Conservation (phyloP, 208 protist genomes). For the Trypanosoma congolense region DNA sequence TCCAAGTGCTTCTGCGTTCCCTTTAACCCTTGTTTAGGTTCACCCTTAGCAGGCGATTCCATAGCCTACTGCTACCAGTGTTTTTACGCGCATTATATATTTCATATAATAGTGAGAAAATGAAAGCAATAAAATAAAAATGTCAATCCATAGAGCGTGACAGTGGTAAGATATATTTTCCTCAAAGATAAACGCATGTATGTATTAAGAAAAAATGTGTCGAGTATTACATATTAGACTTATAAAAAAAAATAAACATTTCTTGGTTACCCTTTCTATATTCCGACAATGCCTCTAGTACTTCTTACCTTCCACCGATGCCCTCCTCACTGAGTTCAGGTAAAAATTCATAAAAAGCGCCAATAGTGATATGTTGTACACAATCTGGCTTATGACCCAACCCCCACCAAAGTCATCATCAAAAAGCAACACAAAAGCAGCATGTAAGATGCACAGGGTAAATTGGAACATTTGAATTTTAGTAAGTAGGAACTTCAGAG, state of each 20-base stretch:
- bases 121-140: conserved; percentile 5
- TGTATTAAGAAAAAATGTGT: too few species aligned
- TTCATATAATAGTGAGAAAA: conserved; percentile 2
- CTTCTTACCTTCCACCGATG: not conserved
- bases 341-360: conserved; percentile 83
- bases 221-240: too few species aligned
- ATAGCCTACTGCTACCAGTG: conserved; percentile 3
- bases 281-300: not conserved
- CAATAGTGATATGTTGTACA: conserved; percentile 83
- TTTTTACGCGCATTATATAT: too few species aligned
- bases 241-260: not conserved
- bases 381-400: conserved; percentile 67
- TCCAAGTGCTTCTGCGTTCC: conserved; percentile 74
- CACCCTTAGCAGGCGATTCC: conserved; percentile 25
- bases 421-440: conserved; percentile 50
- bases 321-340: conserved; percentile 19
- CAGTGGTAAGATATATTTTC: not conserved
- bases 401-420: conserved; percentile 53
- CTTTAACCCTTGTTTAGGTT: conserved; percentile 24
- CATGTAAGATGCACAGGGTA: conserved; percentile 76
- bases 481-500: conserved; percentile 81
- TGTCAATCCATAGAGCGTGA: too few species aligned
- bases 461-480: conserved; percentile 87
- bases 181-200: not conserved
- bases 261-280: not conserved